Conservation (phyloP, 768 basidiomycete genomes). For the Rhizopogon vinicolor region DNA sequence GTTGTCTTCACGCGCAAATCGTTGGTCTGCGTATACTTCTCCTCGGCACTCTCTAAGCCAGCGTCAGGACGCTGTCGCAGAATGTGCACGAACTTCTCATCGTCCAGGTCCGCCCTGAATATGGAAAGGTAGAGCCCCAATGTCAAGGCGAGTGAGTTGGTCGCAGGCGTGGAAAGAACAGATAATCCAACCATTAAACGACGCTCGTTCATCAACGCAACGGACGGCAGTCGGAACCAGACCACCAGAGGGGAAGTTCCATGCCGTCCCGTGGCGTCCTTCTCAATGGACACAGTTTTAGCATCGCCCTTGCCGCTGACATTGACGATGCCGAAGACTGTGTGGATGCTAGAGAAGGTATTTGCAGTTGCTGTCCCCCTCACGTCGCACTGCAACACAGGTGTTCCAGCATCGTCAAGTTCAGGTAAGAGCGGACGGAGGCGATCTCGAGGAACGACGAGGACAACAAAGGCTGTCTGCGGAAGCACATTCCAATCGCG, state of each 20-base stretch:
- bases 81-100: slow-evolving; percentile 14
- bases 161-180: slow-evolving; percentile 9
- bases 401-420: slow-evolving; percentile 15
- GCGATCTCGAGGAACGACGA: slow-evolving; percentile 27
- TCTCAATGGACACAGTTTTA: slow-evolving; percentile 7
- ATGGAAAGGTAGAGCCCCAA: slow-evolving; percentile 13
- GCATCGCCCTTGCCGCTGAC: slow-evolving; percentile 15
- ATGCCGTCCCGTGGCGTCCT: slow-evolving; percentile 13
- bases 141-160: slow-evolving; percentile 5
- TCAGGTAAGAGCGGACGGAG: slow-evolving; percentile 16
- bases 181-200: slow-evolving; percentile 12
- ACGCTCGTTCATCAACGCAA: slow-evolving; percentile 8
- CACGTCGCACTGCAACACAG: slow-evolving; percentile 19
- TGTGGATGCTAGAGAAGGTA: slow-evolving; percentile 15
- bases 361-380: slow-evolving; percentile 1
- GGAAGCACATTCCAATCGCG: slow-evolving; percentile 26
- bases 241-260: slow-evolving; percentile 15
- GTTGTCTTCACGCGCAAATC: background rate
- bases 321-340: slow-evolving; percentile 16
- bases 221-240: slow-evolving; percentile 13
- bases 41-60: slow-evolving; percentile 4
- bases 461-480: slow-evolving; percentile 24
- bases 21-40: slow-evolving; percentile 11
- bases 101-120: slow-evolving; percentile 10
- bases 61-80: slow-evolving; percentile 13